phyloP scores from a whole-genome alignment of 441 rosid species.

The Breynia disticha region DNA sequence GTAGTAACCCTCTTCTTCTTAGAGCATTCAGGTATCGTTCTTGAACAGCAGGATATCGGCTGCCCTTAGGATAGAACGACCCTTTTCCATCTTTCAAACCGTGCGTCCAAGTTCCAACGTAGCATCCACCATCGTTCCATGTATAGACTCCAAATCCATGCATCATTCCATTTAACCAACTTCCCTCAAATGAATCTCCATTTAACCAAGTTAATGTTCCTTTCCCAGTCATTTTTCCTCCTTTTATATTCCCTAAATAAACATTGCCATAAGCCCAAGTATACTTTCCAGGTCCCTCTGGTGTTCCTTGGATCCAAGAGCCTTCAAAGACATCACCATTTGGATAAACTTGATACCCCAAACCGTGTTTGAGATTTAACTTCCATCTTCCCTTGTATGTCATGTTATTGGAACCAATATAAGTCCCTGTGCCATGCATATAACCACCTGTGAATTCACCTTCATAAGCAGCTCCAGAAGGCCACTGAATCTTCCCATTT shows the following conservation, averaged over 20 bases:
- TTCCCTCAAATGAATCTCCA: conserved; percentile 84
- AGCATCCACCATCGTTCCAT: conserved; percentile 83
- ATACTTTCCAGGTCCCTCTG: conserved; percentile 96
- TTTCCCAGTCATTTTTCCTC: conserved; percentile 90
- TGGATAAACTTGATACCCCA: conserved; percentile 75
- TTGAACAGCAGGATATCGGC: conserved; percentile 58
- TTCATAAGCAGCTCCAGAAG: conserved; percentile 70
- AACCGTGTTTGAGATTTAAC: conserved; percentile 83
- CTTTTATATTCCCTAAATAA: conserved; percentile 82
- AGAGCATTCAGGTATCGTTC: conserved; percentile 65
- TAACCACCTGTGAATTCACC: conserved; percentile 93
- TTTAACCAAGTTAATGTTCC: conserved; percentile 81
- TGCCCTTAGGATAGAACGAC: conserved; percentile 68
- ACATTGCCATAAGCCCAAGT: conserved; percentile 78
- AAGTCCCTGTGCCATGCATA: conserved; percentile 76
- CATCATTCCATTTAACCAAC: conserved; percentile 90
- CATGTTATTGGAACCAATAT: conserved; percentile 34
- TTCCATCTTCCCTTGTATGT: conserved; percentile 84
- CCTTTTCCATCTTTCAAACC: conserved; percentile 90
- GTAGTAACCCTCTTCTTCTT: conserved; percentile 35
- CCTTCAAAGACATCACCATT: conserved; percentile 81
- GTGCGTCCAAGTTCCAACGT: conserved; percentile 73
- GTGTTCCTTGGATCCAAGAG: conserved; percentile 79
- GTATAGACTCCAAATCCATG: conserved; percentile 90
- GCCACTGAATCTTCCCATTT: conserved; percentile 64